Conservation (phyloP, 1,139 yeast species). For the Debaryomycetaceae sp. region DNA sequence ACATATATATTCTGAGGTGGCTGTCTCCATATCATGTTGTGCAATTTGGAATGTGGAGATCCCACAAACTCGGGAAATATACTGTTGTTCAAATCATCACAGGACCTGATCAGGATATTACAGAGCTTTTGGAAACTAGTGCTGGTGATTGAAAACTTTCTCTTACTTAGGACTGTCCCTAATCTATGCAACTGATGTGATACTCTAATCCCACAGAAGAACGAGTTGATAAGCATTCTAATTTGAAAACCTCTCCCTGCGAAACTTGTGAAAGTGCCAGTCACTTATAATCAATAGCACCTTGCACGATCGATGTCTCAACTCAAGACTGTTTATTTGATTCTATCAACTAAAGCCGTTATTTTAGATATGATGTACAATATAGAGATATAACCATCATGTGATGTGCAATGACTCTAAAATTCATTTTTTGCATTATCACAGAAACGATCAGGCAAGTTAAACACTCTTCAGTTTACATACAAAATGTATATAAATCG, state of each 20-base stretch:
- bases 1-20: slow-evolving; percentile 70
- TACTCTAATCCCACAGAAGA: background rate
- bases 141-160: background rate
- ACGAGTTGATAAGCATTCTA: background rate
- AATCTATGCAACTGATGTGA: background rate
- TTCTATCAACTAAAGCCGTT: too few relatives aligned
- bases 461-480: background rate
- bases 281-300: too few relatives aligned
- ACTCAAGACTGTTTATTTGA: too few relatives aligned
- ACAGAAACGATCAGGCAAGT: too few relatives aligned
- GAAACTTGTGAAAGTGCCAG: too few relatives aligned
- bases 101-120: slow-evolving; percentile 8
- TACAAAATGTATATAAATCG: background rate
- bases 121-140: background rate
- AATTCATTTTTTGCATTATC: too few relatives aligned
- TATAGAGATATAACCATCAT: background rate
- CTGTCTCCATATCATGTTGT: slow-evolving; percentile 41
- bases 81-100: slow-evolving; percentile 10
- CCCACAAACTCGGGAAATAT: slow-evolving; percentile 38
- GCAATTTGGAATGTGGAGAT: slow-evolving; percentile 45
- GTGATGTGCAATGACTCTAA: background rate
- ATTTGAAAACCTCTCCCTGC: too few relatives aligned
- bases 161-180: background rate
- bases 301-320: too few relatives aligned
- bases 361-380: background rate